phyloP scores from a whole-genome alignment of 2,329 filamentous ascomycete genomes.

The Podosphaera xanthii region DNA sequence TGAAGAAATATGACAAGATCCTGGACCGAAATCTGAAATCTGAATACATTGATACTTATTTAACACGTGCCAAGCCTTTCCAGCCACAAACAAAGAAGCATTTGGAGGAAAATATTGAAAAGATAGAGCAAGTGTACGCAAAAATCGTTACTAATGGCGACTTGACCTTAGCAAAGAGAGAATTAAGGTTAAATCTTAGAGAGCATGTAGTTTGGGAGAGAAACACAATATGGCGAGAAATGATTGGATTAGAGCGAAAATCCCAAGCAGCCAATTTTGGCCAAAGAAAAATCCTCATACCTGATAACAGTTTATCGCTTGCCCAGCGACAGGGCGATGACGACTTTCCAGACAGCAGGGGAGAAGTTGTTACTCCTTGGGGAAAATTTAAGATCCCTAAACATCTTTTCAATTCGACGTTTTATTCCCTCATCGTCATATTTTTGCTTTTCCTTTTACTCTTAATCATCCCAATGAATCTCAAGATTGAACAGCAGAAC shows the following conservation, averaged over 20 bases:
- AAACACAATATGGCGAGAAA: constrained; percentile 96
- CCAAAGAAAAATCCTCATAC: constrained; percentile 54
- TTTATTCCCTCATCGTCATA: constrained; percentile 51
- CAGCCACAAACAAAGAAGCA: constrained; percentile 43
- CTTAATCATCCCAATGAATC: constrained; percentile 59
- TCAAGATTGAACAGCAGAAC: constrained; percentile 77
- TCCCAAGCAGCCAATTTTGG: constrained; percentile 86
- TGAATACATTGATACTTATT: constrained; percentile 49
- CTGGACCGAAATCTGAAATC: constrained; percentile 60
- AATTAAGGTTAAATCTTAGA: constrained; percentile 70
- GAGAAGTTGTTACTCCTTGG: constrained; percentile 52
- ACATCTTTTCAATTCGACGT: constrained; percentile 67
- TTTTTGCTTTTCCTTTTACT: constrained; percentile 52
- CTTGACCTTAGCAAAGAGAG: constrained; percentile 50
- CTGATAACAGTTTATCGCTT: constrained; percentile 41
- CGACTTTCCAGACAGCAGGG: constrained; percentile 33
- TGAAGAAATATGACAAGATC: constrained; percentile 98
- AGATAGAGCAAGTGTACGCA: constrained; percentile 62
- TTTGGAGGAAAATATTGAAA: constrained; percentile 47
- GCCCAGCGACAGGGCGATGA: constrained; percentile 72
- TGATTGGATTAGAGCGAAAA: constrained; percentile 93
- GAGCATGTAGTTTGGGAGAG: constrained; percentile 98
- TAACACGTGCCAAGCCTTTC: constrained; percentile 68
- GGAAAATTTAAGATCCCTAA: constrained; percentile 52
- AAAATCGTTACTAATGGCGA: constrained; percentile 68